phyloP scores from a whole-genome alignment of 768 basidiomycete species.

The Suillus placidus region DNA sequence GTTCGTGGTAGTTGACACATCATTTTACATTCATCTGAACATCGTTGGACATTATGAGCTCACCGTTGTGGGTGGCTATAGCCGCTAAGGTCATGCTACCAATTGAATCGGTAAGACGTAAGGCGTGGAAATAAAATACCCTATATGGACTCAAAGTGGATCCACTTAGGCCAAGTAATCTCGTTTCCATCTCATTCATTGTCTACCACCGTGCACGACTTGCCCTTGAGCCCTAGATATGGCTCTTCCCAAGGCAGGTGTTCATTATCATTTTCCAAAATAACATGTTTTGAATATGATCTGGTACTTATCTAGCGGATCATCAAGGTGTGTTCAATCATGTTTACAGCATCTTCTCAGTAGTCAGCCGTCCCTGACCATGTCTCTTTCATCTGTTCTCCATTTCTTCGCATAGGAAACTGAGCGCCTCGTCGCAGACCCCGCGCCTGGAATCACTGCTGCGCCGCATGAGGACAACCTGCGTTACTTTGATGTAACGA shows the following conservation, averaged over 20 bases:
- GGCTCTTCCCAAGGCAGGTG: slow-evolving; percentile 40
- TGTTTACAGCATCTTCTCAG: slow-evolving; percentile 19
- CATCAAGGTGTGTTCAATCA: slow-evolving; percentile 47
- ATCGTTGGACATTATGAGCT: slow-evolving; percentile 24
- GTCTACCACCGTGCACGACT: slow-evolving; percentile 18
- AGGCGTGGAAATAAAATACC: slow-evolving; percentile 24
- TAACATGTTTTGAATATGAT: slow-evolving; percentile 9
- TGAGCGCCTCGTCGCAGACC: slow-evolving; percentile 93
- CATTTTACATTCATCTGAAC: slow-evolving; percentile 24
- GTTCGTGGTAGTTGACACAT: background rate
- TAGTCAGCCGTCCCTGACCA: slow-evolving; percentile 20
- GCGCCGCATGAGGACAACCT: slow-evolving; percentile 96
- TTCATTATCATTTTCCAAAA: background rate
- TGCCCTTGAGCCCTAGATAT: slow-evolving; percentile 26
- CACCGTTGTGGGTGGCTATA: slow-evolving; percentile 7
- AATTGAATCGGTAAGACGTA: background rate
- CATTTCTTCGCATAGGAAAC: slow-evolving; percentile 72
- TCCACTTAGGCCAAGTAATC: background rate
- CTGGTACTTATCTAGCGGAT: slow-evolving; percentile 42
- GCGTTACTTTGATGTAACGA: slow-evolving; percentile 97
- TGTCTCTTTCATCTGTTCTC: slow-evolving; percentile 17
- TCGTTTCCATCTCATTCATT: slow-evolving; percentile 15
- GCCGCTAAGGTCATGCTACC: background rate
- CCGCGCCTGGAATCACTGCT: slow-evolving; percentile 97
- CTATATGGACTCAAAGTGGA: slow-evolving; percentile 14